A percentile compares a stretch with the other conserved stretches of the same genome.
These are phyloP conservation scores for Lizonia empirigonia DNA, from an alignment of 2,329 filamentous ascomycete genomes.

Conservation along the genomic window DNA sequence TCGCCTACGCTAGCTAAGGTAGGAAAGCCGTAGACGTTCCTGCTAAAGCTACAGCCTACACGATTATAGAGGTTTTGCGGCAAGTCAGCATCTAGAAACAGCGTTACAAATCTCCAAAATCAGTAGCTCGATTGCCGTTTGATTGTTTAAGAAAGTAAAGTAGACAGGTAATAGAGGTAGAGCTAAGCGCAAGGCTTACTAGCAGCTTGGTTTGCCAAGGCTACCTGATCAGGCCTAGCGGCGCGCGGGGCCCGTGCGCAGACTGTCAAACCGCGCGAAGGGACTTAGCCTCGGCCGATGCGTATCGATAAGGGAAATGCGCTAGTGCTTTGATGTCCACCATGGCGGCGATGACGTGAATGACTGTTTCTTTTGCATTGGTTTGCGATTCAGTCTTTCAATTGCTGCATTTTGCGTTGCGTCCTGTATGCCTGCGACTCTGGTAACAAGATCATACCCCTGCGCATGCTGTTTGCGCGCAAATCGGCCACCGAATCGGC, in stretches of 20 bases:
- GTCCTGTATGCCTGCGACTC: slow-evolving; percentile 39
- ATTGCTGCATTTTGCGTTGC: slow-evolving; percentile 1
- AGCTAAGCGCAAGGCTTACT: too few relatives aligned
- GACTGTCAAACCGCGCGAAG: too few relatives aligned
- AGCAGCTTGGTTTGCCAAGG: too few relatives aligned
- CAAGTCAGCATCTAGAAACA: slow-evolving; percentile 24
- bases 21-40: slow-evolving; percentile 20
- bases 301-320: slow-evolving; percentile 13
- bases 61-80: slow-evolving; percentile 24
- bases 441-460: slow-evolving; percentile 31
- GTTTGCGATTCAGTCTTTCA: background rate
- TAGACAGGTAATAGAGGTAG: too few relatives aligned
- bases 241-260: too few relatives aligned
- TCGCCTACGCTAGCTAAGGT: slow-evolving; percentile 21
- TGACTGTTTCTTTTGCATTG: slow-evolving; percentile 14
- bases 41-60: slow-evolving; percentile 8
- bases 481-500: slow-evolving; percentile 22
- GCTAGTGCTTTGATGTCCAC: slow-evolving; percentile 6
- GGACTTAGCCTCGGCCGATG: slow-evolving; percentile 10
- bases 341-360: slow-evolving; percentile 24
- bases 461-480: slow-evolving; percentile 51
- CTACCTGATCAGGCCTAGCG: too few relatives aligned
- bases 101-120: slow-evolving; percentile 19
- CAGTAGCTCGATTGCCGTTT: slow-evolving; percentile 18
- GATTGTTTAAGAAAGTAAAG: slow-evolving; percentile 27